Conservation (phyloP, 2,329 filamentous ascomycete genomes). For the Samsoniella hepiali region DNA sequence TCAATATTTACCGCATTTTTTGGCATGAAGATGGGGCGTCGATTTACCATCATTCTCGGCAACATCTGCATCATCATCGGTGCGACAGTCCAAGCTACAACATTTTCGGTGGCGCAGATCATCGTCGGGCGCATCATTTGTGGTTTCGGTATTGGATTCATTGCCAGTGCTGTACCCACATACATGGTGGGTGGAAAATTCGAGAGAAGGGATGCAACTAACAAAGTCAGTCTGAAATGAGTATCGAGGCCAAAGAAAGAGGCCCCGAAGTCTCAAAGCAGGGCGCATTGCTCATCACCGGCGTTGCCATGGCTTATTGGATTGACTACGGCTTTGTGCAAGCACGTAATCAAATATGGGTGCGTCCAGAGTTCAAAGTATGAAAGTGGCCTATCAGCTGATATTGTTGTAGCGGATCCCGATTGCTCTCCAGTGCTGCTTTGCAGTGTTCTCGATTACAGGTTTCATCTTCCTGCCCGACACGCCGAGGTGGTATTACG, state of each 20-base stretch:
- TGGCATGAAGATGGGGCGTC: slow-evolving; percentile 10
- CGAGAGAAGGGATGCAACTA: too few species aligned
- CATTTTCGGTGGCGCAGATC: slow-evolving; percentile 2
- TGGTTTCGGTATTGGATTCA: slow-evolving; percentile 2
- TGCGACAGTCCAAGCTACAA: background rate
- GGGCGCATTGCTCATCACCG: slow-evolving; percentile 1
- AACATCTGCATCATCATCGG: slow-evolving; percentile 5
- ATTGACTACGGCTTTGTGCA: slow-evolving; percentile 7
- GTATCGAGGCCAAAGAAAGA: slow-evolving; percentile 3
- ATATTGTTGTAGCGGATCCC: background rate
- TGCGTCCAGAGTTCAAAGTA: background rate
- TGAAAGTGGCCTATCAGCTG: background rate
- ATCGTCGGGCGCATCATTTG: slow-evolving; percentile 7
- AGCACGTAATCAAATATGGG: slow-evolving; percentile 1
- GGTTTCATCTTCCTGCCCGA: slow-evolving; percentile 5
- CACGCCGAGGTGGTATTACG: slow-evolving; percentile 8
- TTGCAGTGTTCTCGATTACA: background rate
- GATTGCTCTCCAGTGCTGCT: slow-evolving; percentile 3
- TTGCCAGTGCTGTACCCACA: too few species aligned
- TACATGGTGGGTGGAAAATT: too few species aligned
- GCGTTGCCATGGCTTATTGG: slow-evolving; percentile 6
- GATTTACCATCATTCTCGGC: background rate
- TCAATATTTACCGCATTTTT: slow-evolving; percentile 6
- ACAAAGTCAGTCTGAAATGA: background rate
- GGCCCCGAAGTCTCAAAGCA: slow-evolving; percentile 9